Evolutionary conservation across 108 stramenopile species (phyloP).

Genomic region (Phaeodactylum tricornutum): DNA sequence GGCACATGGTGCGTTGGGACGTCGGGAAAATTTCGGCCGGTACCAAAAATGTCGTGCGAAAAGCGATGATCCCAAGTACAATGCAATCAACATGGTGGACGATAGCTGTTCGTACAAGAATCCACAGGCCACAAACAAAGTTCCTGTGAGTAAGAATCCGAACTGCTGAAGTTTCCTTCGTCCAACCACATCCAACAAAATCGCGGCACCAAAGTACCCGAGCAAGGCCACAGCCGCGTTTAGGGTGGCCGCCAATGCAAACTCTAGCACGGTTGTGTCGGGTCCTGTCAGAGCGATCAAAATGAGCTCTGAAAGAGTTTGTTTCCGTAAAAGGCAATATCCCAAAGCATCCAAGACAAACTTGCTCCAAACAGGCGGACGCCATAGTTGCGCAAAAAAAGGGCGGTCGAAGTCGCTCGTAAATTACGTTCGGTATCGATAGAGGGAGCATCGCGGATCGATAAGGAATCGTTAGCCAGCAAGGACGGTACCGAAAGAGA

Average conservation of each 20-base stretch:
- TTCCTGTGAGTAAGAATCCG: constrained; percentile 58
- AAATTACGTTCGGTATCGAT: neutral
- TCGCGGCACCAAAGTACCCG: constrained; percentile 64
- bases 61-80: constrained; percentile 56
- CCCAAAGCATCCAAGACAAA: constrained; percentile 60
- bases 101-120: constrained; percentile 29
- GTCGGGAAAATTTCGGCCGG: constrained; percentile 61
- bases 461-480: neutral
- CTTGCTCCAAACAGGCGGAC: constrained; percentile 52
- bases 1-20: constrained; percentile 52
- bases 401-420: neutral
- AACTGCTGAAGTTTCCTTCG: constrained; percentile 40
- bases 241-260: constrained; percentile 37
- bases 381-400: constrained; percentile 45
- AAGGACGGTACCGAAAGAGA: constrained; percentile 9
- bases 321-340: constrained; percentile 75
- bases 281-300: constrained; percentile 46
- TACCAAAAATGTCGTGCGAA: constrained; percentile 58
- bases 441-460: neutral
- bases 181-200: constrained; percentile 49
- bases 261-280: constrained; percentile 28
- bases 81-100: constrained; percentile 25
- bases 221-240: constrained; percentile 63
- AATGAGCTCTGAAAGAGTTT: constrained; percentile 64
- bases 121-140: constrained; percentile 49